These are phyloP conservation scores for Aspergillus affinis DNA, from an alignment of 495 filamentous ascomycete genomes.

Conservation along the genomic window DNA sequence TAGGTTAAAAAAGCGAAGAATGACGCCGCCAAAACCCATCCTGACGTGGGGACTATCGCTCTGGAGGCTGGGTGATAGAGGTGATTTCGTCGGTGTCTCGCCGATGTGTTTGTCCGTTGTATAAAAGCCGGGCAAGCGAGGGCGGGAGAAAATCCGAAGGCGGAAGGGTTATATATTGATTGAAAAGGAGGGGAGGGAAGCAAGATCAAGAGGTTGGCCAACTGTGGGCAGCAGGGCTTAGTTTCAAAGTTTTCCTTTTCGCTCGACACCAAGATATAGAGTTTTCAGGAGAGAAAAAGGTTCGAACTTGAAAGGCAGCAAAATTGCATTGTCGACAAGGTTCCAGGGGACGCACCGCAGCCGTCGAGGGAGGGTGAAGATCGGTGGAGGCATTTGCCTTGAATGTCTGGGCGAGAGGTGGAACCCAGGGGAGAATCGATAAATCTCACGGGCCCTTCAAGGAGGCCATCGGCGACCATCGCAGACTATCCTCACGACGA, in stretches of 20 bases:
- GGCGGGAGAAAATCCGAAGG: neutral
- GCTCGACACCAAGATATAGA: neutral
- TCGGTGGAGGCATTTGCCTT: conserved; percentile 10
- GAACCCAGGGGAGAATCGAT: conserved; percentile 1
- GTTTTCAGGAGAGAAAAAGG: conserved; percentile 6
- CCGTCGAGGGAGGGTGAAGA: conserved; percentile 2
- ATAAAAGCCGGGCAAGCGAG: no score
- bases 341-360: conserved; percentile 6
- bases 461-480: neutral
- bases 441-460: conserved; percentile 12
- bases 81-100: neutral
- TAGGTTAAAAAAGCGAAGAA: conserved; percentile 62
- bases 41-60: conserved; percentile 7
- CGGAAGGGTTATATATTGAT: neutral
- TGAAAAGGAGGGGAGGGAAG: neutral
- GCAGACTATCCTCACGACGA: conserved; percentile 11
- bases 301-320: conserved; percentile 20
- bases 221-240: neutral
- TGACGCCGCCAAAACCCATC: conserved; percentile 53
- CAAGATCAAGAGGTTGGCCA: neutral
- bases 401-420: conserved; percentile 1
- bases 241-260: neutral
- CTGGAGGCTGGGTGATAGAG: neutral
- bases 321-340: conserved; percentile 21
- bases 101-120: neutral